Conservation (phyloP, 163 green algal species). For the Scenedesmus sp. region DNA sequence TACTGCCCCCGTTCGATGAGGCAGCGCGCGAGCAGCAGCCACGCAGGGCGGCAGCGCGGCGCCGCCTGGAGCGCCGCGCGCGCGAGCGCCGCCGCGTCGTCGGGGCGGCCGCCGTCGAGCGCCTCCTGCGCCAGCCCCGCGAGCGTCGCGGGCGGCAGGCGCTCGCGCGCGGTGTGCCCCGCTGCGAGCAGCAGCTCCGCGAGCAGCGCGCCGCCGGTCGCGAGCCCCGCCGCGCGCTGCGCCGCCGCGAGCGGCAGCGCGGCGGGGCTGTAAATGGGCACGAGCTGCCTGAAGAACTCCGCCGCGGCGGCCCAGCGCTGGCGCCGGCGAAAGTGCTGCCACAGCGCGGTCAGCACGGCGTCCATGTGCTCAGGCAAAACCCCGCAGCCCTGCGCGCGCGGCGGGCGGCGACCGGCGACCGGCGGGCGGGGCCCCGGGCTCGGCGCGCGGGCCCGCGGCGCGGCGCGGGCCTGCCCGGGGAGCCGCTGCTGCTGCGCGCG, state of each 20-base stretch:
- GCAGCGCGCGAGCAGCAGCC: slow-evolving; percentile 61
- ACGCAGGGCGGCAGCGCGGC: slow-evolving; percentile 54
- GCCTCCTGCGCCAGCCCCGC: slow-evolving; percentile 54
- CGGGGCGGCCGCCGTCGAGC: slow-evolving; percentile 48
- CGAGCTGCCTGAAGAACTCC: slow-evolving; percentile 53
- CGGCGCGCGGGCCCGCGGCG: too few relatives aligned
- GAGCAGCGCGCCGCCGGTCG: slow-evolving; percentile 20
- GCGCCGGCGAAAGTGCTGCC: slow-evolving; percentile 56
- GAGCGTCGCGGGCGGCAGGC: slow-evolving; percentile 37
- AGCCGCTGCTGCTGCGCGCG: too few relatives aligned
- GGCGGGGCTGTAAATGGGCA: slow-evolving; percentile 14
- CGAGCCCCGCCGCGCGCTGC: not conserved
- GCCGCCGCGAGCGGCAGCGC: slow-evolving; percentile 26
- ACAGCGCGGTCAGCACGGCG: slow-evolving; percentile 53
- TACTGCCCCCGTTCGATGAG: slow-evolving; percentile 48
- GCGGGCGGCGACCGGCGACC: too few relatives aligned
- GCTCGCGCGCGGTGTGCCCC: not conserved
- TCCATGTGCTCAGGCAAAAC: slow-evolving; percentile 61
- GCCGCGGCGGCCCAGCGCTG: slow-evolving; percentile 58
- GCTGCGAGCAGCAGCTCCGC: slow-evolving; percentile 32
- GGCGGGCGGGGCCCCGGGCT: too few relatives aligned
- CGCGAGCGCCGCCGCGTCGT: slow-evolving; percentile 41
- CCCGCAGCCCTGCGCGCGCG: slow-evolving; percentile 53
- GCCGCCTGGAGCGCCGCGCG: slow-evolving; percentile 20
- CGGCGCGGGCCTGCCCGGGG: too few relatives aligned